phyloP scores from a whole-genome alignment of 352 stramenopile genomes.

The Phytophthora pluvialis region DNA sequence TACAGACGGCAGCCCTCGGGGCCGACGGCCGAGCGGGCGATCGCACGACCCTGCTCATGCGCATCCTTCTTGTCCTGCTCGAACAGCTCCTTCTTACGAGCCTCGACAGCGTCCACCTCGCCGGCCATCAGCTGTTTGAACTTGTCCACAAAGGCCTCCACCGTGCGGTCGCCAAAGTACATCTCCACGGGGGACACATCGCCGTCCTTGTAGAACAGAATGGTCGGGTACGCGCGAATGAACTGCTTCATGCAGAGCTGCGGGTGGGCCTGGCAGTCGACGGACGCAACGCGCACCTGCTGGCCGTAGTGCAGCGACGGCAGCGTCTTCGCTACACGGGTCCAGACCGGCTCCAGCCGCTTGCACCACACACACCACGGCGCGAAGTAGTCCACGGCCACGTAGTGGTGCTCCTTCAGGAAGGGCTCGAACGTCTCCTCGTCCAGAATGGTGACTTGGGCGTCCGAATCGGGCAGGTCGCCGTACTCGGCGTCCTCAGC shows the following conservation, averaged over 20 bases:
- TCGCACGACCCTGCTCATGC: slow-evolving; percentile 58
- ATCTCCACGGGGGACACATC: slow-evolving; percentile 92
- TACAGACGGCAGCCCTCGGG: slow-evolving; percentile 84
- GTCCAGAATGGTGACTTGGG: slow-evolving; percentile 75
- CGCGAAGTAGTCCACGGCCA: slow-evolving; percentile 97
- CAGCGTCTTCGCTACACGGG: slow-evolving; percentile 92
- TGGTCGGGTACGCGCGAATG: slow-evolving; percentile 96
- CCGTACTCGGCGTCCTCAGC: slow-evolving; percentile 69
- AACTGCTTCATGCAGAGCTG: slow-evolving; percentile 95
- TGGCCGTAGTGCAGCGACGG: slow-evolving; percentile 86
- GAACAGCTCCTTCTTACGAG: slow-evolving; percentile 94
- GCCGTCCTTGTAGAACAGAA: slow-evolving; percentile 96
- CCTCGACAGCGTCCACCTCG: slow-evolving; percentile 73
- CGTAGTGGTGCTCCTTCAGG: slow-evolving; percentile 94
- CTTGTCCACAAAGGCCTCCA: slow-evolving; percentile 91
- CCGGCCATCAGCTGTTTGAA: slow-evolving; percentile 89
- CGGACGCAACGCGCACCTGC: slow-evolving; percentile 80
- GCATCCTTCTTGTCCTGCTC: slow-evolving; percentile 93
- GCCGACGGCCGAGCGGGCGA: slow-evolving; percentile 61
- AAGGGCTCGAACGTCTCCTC: slow-evolving; percentile 93
- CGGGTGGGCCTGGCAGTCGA: slow-evolving; percentile 95
- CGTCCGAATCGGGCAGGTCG: slow-evolving; percentile 80
- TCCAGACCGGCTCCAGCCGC: slow-evolving; percentile 96
- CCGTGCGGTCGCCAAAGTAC: slow-evolving; percentile 96
- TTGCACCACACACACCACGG: slow-evolving; percentile 98